A percentile compares a stretch with the other conserved stretches of the same genome.
phyloP scores from a whole-genome alignment of 2,329 filamentous ascomycete species.

The Aspergillus sp. region DNA sequence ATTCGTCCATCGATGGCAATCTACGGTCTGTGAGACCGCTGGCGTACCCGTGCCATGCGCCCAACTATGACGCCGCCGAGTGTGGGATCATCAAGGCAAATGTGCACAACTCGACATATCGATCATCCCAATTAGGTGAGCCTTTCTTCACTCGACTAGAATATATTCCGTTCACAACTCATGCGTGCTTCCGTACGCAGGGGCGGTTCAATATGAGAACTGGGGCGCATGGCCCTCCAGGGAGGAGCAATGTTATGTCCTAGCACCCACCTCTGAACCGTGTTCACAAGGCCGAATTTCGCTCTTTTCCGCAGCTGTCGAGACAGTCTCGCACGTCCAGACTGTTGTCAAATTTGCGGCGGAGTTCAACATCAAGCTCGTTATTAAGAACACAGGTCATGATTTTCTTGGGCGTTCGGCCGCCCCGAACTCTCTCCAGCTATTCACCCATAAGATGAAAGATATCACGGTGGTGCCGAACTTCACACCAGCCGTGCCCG shows the following conservation, averaged over 20 bases:
- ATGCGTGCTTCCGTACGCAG: not conserved
- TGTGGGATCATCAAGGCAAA: not conserved
- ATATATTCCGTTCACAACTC: not conserved
- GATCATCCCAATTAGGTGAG: not conserved
- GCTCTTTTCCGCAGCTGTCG: conserved; percentile 34
- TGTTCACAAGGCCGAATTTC: conserved; percentile 39
- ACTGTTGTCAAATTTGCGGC: conserved; percentile 36
- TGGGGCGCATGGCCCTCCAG: conserved; percentile 40
- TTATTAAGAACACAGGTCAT: conserved; percentile 19
- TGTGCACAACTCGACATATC: not conserved
- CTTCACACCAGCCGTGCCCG: conserved; percentile 9
- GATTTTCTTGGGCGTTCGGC: conserved; percentile 17
- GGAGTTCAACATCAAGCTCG: conserved; percentile 15
- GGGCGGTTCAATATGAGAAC: conserved; percentile 37
- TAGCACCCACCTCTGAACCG: conserved; percentile 17
- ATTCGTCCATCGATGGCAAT: not conserved
- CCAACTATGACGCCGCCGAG: not conserved
- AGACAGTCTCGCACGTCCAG: conserved; percentile 33
- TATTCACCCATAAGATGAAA: conserved; percentile 20
- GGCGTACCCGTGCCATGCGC: not conserved
- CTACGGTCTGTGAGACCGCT: not conserved
- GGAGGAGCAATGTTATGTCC: conserved; percentile 39
- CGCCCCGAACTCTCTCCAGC: conserved; percentile 34
- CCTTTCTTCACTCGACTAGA: not conserved
- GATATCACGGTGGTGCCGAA: conserved; percentile 5